A percentile compares a stretch with the other conserved stretches of the same genome.
Evolutionary conservation across 2,329 filamentous ascomycete species (phyloP).

Genomic region (Corynespora cassiicola): DNA sequence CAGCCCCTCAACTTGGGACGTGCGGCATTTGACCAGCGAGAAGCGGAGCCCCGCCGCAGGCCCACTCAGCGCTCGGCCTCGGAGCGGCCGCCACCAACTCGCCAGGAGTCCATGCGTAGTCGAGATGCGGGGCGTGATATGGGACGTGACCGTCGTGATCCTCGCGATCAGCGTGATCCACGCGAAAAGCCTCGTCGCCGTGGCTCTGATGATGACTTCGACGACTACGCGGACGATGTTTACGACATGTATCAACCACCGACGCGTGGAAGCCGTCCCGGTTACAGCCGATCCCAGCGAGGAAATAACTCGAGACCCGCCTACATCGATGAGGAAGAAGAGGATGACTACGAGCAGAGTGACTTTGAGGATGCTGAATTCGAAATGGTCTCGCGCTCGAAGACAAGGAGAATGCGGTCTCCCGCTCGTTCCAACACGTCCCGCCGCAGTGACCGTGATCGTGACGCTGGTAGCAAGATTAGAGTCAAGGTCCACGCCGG

Average conservation of each 20-base stretch:
- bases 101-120: conserved; percentile 43
- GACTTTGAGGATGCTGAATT: conserved; percentile 79
- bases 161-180: conserved; percentile 7
- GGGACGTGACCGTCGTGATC: conserved; percentile 15
- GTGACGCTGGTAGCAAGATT: conserved; percentile 67
- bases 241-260: conserved; percentile 74
- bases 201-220: conserved; percentile 60
- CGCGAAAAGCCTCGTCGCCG: conserved; percentile 31
- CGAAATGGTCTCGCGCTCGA: conserved; percentile 71
- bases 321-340: conserved; percentile 83
- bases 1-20: conserved; percentile 56
- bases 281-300: conserved; percentile 37
- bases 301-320: conserved; percentile 57
- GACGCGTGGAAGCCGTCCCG: conserved; percentile 33
- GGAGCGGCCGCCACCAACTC: conserved; percentile 49
- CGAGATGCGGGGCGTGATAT: conserved; percentile 25
- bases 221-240: conserved; percentile 65
- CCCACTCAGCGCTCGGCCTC: conserved; percentile 51
- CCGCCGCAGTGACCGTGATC: conserved; percentile 57
- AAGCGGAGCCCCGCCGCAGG: conserved; percentile 40
- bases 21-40: conserved; percentile 54
- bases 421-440: conserved; percentile 49
- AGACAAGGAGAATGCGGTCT: conserved; percentile 45
- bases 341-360: conserved; percentile 74
- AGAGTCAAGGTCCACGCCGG: conserved; percentile 87